Percentiles rank a stretch among this genome's conserved stretches.
Conservation (phyloP, 345 rosid genomes). For the Mangifera indica region DNA sequence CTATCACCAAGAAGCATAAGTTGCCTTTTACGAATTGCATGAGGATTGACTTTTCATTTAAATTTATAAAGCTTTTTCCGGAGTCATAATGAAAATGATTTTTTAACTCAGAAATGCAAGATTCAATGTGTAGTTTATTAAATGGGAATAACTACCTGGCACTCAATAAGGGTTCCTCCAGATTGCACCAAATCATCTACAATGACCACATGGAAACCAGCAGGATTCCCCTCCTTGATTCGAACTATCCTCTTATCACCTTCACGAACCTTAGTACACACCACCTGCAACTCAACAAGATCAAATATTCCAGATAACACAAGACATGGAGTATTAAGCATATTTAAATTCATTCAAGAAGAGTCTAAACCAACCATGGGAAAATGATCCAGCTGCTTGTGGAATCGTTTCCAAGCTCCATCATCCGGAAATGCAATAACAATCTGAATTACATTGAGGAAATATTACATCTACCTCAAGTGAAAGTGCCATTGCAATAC, state of each 20-base stretch:
- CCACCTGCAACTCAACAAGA: slow-evolving; percentile 58
- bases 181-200: slow-evolving; percentile 98
- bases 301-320: slow-evolving; percentile 10
- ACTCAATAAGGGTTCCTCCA: slow-evolving; percentile 95
- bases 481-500: neutral
- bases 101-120: neutral
- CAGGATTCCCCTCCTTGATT: slow-evolving; percentile 89
- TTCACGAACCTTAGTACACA: slow-evolving; percentile 95
- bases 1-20: neutral
- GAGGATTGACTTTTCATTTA: neutral
- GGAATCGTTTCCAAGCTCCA: slow-evolving; percentile 99
- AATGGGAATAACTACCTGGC: slow-evolving; percentile 61
- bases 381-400: slow-evolving; percentile 79
- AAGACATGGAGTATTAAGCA: slow-evolving; percentile 5
- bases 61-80: neutral
- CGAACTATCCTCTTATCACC: slow-evolving; percentile 89
- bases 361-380: slow-evolving; percentile 56
- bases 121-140: neutral
- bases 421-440: slow-evolving; percentile 97
- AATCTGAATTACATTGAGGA: slow-evolving; percentile 43
- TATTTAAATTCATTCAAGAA: slow-evolving; percentile 7
- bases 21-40: neutral
- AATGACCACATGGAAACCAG: slow-evolving; percentile 86
- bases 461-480: neutral
- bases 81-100: neutral